Evolutionary conservation across 2,329 filamentous ascomycete species (phyloP).

Genomic region (Phaeomoniella chlamydospora): DNA sequence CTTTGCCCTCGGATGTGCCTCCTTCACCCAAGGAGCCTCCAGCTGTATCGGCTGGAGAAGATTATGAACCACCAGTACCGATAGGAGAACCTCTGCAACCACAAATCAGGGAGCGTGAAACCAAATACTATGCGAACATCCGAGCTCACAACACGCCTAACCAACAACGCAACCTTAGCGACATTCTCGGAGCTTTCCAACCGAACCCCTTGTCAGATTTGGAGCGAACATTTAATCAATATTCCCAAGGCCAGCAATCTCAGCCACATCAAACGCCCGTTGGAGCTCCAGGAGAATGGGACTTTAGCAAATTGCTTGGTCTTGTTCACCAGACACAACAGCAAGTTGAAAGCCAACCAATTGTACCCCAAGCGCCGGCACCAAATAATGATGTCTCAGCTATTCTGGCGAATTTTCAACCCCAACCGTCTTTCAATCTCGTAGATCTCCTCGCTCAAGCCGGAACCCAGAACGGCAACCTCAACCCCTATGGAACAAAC

Average conservation of each 20-base stretch:
- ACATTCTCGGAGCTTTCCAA: constrained; percentile 23
- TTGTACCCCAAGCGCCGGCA: not conserved
- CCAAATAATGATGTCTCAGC: constrained; percentile 2
- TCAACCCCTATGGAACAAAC: constrained; percentile 3
- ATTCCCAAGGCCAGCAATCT: constrained; percentile 10
- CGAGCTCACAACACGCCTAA: constrained; percentile 16
- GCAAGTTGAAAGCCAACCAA: constrained; percentile 7
- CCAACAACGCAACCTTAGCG: constrained; percentile 18
- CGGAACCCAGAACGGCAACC: constrained; percentile 7
- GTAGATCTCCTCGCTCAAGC: not conserved
- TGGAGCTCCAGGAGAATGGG: constrained; percentile 3
- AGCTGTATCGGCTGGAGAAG: constrained; percentile 16
- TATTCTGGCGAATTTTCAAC: constrained; percentile 2
- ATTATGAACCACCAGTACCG: constrained; percentile 16
- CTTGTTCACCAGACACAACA: constrained; percentile 15
- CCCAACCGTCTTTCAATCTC: not conserved
- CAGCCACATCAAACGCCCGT: constrained; percentile 10
- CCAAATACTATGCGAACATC: constrained; percentile 22
- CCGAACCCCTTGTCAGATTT: constrained; percentile 16
- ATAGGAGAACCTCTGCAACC: constrained; percentile 28
- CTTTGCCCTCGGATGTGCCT: constrained; percentile 29
- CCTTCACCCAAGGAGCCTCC: constrained; percentile 31
- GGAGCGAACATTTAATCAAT: constrained; percentile 20
- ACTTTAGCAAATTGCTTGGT: constrained; percentile 3
- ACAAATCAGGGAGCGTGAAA: constrained; percentile 23